Evolutionary conservation across 2,329 filamentous ascomycete species (phyloP).

Genomic region (Clarireedia monteithiana): DNA sequence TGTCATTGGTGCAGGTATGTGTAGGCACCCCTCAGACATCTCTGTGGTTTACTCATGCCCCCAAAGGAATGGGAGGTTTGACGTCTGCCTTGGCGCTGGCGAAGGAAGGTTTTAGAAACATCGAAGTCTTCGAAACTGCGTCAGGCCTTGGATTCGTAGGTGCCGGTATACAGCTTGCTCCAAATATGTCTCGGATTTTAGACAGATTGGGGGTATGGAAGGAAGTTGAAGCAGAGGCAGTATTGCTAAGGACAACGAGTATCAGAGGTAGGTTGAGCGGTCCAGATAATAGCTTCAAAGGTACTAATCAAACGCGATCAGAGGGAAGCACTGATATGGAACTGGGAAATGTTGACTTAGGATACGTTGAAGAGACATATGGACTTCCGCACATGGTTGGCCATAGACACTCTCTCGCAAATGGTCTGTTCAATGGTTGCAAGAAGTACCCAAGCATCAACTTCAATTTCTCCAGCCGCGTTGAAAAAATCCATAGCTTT

Average conservation of each 20-base stretch:
- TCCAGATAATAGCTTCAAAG: neutral
- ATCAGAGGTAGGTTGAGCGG: constrained; percentile 49
- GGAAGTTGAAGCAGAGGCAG: constrained; percentile 63
- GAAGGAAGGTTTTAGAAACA: constrained; percentile 65
- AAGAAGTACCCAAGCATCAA: constrained; percentile 52
- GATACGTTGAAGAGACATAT: constrained; percentile 58
- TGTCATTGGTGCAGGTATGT: neutral
- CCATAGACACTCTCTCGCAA: constrained; percentile 65
- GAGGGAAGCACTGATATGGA: constrained; percentile 63
- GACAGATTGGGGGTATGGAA: constrained; percentile 66
- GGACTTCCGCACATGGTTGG: constrained; percentile 57
- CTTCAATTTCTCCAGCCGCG: constrained; percentile 58
- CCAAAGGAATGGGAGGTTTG: constrained; percentile 68
- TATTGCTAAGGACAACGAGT: constrained; percentile 62
- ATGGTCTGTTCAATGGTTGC: constrained; percentile 64
- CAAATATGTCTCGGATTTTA: constrained; percentile 73
- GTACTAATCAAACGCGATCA: constrained; percentile 18
- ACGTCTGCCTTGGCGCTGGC: constrained; percentile 65
- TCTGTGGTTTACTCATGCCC: too few relatives aligned
- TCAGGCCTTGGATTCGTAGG: constrained; percentile 72
- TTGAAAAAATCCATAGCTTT: constrained; percentile 51
- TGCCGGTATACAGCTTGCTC: constrained; percentile 76
- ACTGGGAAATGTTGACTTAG: constrained; percentile 62
- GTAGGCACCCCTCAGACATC: too few relatives aligned
- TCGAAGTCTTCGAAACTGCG: constrained; percentile 68